These are phyloP conservation scores for Chimonanthus praecox DNA, from an alignment of 164 flowering plant genomes.

Conservation along the genomic window DNA sequence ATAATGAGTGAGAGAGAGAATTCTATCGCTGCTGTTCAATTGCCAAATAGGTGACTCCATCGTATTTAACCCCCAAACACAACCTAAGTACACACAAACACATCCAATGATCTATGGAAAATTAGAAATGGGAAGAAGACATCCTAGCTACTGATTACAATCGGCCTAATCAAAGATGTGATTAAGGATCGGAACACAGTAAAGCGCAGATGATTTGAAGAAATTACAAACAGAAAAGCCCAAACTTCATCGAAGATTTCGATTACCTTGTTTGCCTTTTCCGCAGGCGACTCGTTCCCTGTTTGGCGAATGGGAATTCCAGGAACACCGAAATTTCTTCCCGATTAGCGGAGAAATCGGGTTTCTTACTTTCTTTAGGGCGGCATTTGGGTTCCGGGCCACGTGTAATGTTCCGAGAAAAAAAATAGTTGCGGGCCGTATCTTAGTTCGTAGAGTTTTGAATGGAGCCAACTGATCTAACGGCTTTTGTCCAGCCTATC, in stretches of 20 bases:
- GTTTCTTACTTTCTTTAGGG: not conserved
- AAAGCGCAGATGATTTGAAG: not conserved
- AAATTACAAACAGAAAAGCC: not conserved
- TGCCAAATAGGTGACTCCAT: too few species aligned
- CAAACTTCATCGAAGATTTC: conserved; percentile 1
- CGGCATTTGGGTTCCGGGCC: not conserved
- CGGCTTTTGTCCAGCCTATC: not conserved
- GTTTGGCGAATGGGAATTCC: not conserved
- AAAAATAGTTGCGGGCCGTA: not conserved
- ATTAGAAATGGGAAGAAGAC: not conserved
- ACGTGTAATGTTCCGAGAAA: not conserved
- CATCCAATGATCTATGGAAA: too few species aligned
- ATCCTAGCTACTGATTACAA: not conserved
- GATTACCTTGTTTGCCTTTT: not conserved
- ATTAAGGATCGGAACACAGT: not conserved
- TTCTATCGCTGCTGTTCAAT: too few species aligned
- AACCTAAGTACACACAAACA: too few species aligned
- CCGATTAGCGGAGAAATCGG: not conserved
- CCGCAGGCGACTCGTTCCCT: not conserved
- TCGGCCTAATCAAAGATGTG: not conserved
- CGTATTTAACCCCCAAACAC: too few species aligned
- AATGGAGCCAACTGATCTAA: not conserved
- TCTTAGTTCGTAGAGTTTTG: not conserved
- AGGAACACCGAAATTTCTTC: not conserved
- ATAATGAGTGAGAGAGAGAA: too few species aligned